A percentile compares a stretch with the other conserved stretches of the same genome.
Evolutionary conservation across 2,329 filamentous ascomycete species (phyloP).

Genomic region (Teratosphaeriaceae sp.): DNA sequence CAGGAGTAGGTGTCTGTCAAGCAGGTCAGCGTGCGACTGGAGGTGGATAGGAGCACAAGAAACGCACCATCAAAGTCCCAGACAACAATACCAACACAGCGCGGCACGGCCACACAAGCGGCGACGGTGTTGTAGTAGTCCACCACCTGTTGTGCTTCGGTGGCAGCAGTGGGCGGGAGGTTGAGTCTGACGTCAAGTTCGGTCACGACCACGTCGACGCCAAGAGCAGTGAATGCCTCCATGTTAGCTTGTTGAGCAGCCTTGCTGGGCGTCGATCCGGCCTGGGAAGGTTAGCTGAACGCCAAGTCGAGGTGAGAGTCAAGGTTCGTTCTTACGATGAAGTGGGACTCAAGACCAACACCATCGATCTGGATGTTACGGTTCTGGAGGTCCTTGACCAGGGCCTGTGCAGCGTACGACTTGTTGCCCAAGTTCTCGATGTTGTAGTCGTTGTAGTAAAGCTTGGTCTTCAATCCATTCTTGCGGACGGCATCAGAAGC

Average conservation of each 20-base stretch:
- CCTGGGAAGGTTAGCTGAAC: neutral
- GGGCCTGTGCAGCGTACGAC: conserved; percentile 26
- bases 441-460: conserved; percentile 61
- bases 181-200: conserved; percentile 52
- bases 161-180: conserved; percentile 39
- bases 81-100: conserved; percentile 34
- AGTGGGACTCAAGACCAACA: conserved; percentile 56
- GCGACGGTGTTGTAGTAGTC: conserved; percentile 38
- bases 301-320: neutral
- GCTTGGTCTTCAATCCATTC: conserved; percentile 49
- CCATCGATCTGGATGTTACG: conserved; percentile 49
- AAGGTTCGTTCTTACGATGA: conserved; percentile 39
- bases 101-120: conserved; percentile 30
- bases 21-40: neutral
- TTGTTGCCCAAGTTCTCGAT: conserved; percentile 52
- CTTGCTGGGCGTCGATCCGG: conserved; percentile 41
- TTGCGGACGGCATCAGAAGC: conserved; percentile 48
- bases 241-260: conserved; percentile 42
- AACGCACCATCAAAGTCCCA: conserved; percentile 33
- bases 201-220: conserved; percentile 54
- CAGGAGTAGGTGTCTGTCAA: conserved; percentile 30
- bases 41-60: too few relatives aligned
- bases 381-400: conserved; percentile 31
- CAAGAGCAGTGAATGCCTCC: conserved; percentile 44
- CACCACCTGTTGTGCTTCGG: conserved; percentile 40